Evolutionary conservation across 164 flowering plant genomes (phyloP).

Genomic region (Berberis thunbergii): DNA sequence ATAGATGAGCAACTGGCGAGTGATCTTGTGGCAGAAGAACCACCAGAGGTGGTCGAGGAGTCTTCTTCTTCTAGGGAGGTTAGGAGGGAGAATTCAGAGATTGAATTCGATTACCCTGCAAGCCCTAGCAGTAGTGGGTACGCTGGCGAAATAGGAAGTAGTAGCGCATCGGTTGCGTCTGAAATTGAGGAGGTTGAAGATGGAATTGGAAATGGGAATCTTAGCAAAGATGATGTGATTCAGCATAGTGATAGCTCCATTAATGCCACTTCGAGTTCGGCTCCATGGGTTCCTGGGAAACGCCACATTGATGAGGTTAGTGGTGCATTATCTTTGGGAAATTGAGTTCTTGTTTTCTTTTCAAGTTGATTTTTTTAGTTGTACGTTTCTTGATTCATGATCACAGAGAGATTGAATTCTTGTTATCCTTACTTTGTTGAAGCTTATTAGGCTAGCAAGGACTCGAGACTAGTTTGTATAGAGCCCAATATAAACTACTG

Average conservation of each 20-base stretch:
- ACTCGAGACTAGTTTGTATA: too few relatives aligned
- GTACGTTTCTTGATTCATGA: neutral
- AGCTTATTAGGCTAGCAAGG: too few relatives aligned
- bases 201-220: neutral
- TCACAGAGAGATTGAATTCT: too few relatives aligned
- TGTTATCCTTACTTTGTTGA: too few relatives aligned
- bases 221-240: constrained; percentile 14
- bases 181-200: constrained; percentile 37
- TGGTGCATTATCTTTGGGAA: neutral
- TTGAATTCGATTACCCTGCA: constrained; percentile 33
- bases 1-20: neutral
- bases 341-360: neutral
- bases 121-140: constrained; percentile 94
- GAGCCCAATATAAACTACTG: too few relatives aligned
- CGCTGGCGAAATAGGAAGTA: constrained; percentile 76
- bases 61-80: constrained; percentile 7
- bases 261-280: constrained; percentile 9
- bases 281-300: constrained; percentile 26
- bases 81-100: constrained; percentile 32
- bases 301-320: constrained; percentile 29
- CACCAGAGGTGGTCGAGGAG: constrained; percentile 9
- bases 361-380: neutral
- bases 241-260: constrained; percentile 4
- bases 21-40: constrained; percentile 7
- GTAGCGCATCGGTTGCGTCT: constrained; percentile 30